Conservation (phyloP, 805 yeast species). For the Monosporozyma aerobia region DNA sequence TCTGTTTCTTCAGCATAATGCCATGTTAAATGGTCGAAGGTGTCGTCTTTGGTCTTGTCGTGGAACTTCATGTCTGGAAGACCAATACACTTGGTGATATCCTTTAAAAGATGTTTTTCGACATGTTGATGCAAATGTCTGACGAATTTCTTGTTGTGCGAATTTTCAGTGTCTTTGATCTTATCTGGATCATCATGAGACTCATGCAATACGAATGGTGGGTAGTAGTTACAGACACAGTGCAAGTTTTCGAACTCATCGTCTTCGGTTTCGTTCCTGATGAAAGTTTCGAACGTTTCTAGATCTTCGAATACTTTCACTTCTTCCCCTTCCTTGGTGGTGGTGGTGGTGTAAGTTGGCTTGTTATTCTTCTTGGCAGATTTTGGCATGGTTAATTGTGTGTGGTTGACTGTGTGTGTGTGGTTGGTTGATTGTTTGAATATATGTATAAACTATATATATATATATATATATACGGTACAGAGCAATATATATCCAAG, state of each 20-base stretch:
- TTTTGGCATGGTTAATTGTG: slow-evolving; percentile 5
- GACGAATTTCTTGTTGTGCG: slow-evolving; percentile 61
- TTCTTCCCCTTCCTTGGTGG: slow-evolving; percentile 26
- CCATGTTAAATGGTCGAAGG: slow-evolving; percentile 50
- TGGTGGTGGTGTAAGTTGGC: slow-evolving; percentile 23
- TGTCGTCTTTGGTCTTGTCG: slow-evolving; percentile 39
- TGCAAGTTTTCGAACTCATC: slow-evolving; percentile 63
- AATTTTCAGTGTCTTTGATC: slow-evolving; percentile 63
- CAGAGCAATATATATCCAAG: not conserved
- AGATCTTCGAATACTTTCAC: slow-evolving; percentile 50
- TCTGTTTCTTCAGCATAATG: slow-evolving; percentile 50
- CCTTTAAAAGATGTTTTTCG: slow-evolving; percentile 60
- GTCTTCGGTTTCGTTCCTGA: slow-evolving; percentile 68
- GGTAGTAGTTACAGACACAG: slow-evolving; percentile 57
- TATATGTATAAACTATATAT: too few species aligned
- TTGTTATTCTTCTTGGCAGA: slow-evolving; percentile 19
- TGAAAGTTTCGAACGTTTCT: slow-evolving; percentile 52
- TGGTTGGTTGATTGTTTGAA: too few species aligned
- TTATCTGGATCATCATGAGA: slow-evolving; percentile 64
- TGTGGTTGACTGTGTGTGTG: not conserved
- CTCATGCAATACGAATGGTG: slow-evolving; percentile 63
- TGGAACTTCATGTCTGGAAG: slow-evolving; percentile 42
- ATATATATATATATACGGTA: too few species aligned
- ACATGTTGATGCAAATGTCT: slow-evolving; percentile 72
- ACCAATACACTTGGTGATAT: slow-evolving; percentile 54